Conservation (phyloP, 148 eudicot species). For the Camellia granthamiana region DNA sequence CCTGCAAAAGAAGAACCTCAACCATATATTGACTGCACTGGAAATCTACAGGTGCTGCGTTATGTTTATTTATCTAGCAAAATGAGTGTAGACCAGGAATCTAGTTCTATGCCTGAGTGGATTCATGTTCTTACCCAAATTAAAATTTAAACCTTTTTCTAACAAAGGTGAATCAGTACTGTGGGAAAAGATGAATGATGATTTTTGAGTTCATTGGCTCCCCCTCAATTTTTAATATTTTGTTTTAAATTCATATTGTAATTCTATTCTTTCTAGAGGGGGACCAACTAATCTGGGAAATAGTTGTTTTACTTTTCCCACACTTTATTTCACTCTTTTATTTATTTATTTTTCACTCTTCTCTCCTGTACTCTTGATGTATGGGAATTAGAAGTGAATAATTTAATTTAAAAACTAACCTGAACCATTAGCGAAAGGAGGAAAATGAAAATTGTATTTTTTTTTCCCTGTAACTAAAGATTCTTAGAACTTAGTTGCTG, state of each 20-base stretch:
- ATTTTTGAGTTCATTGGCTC: not conserved
- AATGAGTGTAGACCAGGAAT: not conserved
- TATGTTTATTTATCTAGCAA: constrained; percentile 6
- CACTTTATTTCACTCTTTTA: not conserved
- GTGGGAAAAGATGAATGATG: not conserved
- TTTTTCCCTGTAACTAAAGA: not conserved
- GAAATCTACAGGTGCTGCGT: constrained; percentile 76
- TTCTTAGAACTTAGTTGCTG: not conserved
- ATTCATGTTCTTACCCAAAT: not conserved
- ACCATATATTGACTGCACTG: constrained; percentile 89
- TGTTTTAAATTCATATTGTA: not conserved
- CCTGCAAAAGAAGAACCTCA: constrained; percentile 84
- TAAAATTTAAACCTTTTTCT: not conserved
- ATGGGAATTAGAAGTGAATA: not conserved
- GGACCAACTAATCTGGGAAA: no score
- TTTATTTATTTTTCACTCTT: not conserved
- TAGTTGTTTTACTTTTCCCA: not conserved
- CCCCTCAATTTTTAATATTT: not conserved
- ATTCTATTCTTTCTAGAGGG: not conserved
- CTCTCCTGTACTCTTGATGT: not conserved
- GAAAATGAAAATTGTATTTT: not conserved
- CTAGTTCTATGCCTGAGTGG: not conserved
- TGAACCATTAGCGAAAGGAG: not conserved
- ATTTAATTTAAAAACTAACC: not conserved
- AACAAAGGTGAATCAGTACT: not conserved